phyloP scores from a whole-genome alignment of 805 yeast genomes.

The Pichia scutulata region DNA sequence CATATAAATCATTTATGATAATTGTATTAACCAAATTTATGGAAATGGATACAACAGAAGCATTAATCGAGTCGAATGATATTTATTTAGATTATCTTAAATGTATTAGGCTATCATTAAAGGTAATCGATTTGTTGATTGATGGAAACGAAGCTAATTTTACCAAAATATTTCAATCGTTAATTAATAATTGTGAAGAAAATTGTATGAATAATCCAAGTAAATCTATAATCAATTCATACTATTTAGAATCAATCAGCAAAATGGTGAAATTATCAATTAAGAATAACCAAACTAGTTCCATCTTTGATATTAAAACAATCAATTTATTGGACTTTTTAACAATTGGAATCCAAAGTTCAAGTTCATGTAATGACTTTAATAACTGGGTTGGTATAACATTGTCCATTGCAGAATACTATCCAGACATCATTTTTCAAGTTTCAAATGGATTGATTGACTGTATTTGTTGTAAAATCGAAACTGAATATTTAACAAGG shows the following conservation, averaged over 20 bases:
- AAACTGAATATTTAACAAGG: conserved; percentile 14
- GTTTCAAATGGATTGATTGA: conserved; percentile 18
- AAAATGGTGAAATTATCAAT: conserved; percentile 22
- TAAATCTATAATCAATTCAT: conserved; percentile 9
- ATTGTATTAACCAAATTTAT: conserved; percentile 41
- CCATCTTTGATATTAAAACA: conserved; percentile 1
- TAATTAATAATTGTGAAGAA: conserved; percentile 10
- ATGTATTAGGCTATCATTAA: conserved; percentile 37
- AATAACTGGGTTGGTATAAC: conserved; percentile 24
- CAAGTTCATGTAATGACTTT: conserved; percentile 18
- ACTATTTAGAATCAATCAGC: conserved; percentile 19
- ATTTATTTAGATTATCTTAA: conserved; percentile 26
- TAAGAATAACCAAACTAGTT: conserved; percentile 10
- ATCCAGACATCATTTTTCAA: conserved; percentile 21
- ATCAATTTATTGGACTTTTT: conserved; percentile 22
- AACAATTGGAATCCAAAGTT: conserved; percentile 18
- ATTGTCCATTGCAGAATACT: conserved; percentile 17
- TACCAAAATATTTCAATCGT: conserved; percentile 20
- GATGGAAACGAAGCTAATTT: conserved; percentile 55
- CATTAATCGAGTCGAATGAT: conserved; percentile 12
- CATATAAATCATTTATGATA: conserved; percentile 52
- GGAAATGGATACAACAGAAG: conserved; percentile 15
- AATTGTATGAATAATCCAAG: conserved; percentile 1
- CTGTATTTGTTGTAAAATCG: conserved; percentile 24
- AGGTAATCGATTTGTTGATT: conserved; percentile 37